phyloP scores from a whole-genome alignment of 2,329 filamentous ascomycete species.

The Lomentospora prolificans region DNA sequence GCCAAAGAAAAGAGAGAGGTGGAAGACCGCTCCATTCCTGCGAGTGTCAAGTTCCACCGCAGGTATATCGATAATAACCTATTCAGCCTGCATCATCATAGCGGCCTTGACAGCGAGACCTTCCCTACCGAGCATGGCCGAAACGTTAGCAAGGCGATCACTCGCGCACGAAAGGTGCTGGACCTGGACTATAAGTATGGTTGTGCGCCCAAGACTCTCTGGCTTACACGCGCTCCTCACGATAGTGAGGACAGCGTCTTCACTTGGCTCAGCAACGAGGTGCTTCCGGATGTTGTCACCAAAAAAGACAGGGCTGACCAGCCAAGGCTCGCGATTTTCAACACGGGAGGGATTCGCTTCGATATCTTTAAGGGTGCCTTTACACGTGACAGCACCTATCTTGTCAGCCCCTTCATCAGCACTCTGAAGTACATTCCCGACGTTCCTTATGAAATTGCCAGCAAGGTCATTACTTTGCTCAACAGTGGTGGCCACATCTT shows the following conservation, averaged over 20 bases:
- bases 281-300: conserved; percentile 59
- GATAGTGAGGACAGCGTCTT: conserved; percentile 68
- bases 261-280: conserved; percentile 64
- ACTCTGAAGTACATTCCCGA: conserved; percentile 67
- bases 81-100: conserved; percentile 73
- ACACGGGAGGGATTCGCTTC: conserved; percentile 87
- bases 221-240: conserved; percentile 72
- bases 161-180: conserved; percentile 57
- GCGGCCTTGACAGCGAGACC: conserved; percentile 56
- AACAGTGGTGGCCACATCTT: conserved; percentile 46
- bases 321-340: conserved; percentile 65
- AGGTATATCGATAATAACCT: conserved; percentile 94
- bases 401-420: conserved; percentile 81
- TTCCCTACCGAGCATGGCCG: conserved; percentile 70
- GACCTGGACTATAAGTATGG: conserved; percentile 65
- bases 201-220: conserved; percentile 73
- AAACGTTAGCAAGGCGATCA: conserved; percentile 62
- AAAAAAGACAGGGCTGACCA: conserved; percentile 48
- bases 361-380: conserved; percentile 91
- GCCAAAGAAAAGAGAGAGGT: conserved; percentile 18
- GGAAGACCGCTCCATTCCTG: conserved; percentile 18
- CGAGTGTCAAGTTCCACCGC: conserved; percentile 54
- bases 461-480: conserved; percentile 52
- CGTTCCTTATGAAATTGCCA: conserved; percentile 69
- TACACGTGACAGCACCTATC: conserved; percentile 76